Percentiles rank a stretch among this genome's conserved stretches.
Conservation (phyloP, 805 yeast species). For the Geotrichum ghanense region DNA sequence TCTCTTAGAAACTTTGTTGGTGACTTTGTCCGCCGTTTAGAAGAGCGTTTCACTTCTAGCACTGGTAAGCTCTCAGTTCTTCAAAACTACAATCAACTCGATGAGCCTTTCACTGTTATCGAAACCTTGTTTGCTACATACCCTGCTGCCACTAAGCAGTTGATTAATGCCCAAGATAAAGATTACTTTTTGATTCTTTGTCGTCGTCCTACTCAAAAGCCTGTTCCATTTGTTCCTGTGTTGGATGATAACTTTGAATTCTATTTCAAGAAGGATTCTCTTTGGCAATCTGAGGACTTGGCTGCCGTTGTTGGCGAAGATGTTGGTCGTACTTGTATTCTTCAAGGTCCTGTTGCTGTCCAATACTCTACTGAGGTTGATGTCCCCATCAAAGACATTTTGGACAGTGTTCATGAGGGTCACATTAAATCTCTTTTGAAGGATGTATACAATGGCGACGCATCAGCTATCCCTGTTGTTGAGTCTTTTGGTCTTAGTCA, state of each 20-base stretch:
- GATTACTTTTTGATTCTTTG: slow-evolving; percentile 83
- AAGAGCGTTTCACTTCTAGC: slow-evolving; percentile 77
- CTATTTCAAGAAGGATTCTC: slow-evolving; percentile 95
- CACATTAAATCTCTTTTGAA: slow-evolving; percentile 60
- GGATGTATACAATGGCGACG: slow-evolving; percentile 63
- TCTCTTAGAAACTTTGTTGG: slow-evolving; percentile 81
- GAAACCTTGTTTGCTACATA: slow-evolving; percentile 52
- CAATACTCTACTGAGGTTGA: slow-evolving; percentile 76
- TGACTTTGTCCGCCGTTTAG: slow-evolving; percentile 82
- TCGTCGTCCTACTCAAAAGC: slow-evolving; percentile 79
- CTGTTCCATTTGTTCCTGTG: slow-evolving; percentile 95
- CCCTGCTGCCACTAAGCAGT: slow-evolving; percentile 68
- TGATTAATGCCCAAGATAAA: slow-evolving; percentile 88
- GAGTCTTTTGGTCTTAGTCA: slow-evolving; percentile 59
- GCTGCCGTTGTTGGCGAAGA: slow-evolving; percentile 94
- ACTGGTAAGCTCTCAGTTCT: slow-evolving; percentile 43
- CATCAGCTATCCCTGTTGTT: slow-evolving; percentile 66
- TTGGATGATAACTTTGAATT: slow-evolving; percentile 89
- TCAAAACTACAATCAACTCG: slow-evolving; percentile 60
- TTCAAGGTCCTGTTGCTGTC: slow-evolving; percentile 98
- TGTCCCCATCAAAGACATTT: slow-evolving; percentile 85
- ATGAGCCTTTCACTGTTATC: slow-evolving; percentile 49
- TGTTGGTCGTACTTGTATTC: slow-evolving; percentile 97
- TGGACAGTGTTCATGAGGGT: slow-evolving; percentile 84
- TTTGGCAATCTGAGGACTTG: slow-evolving; percentile 97